phyloP scores from a whole-genome alignment of 768 basidiomycete genomes.

The Lactarius evosmus region DNA sequence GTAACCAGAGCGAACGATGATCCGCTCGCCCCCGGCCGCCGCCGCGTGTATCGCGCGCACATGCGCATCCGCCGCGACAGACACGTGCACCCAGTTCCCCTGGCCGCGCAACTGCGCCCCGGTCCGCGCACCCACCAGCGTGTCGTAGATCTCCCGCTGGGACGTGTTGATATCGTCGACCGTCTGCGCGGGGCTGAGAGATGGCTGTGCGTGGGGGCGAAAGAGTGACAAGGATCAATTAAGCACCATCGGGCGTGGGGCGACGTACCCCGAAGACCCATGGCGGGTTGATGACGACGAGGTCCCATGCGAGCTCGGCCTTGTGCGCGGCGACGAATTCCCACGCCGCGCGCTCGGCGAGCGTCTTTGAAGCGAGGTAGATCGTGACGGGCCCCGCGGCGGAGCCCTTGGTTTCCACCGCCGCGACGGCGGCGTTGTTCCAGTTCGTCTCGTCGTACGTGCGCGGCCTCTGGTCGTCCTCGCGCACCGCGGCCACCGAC shows the following conservation, averaged over 20 bases:
- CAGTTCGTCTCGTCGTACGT: conserved; percentile 38
- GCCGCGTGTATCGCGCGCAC: conserved; percentile 3
- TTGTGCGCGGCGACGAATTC: conserved; percentile 45
- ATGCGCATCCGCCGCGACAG: conserved; percentile 14
- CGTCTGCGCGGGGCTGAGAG: conserved; percentile 29
- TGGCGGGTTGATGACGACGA: conserved; percentile 54
- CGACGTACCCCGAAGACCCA: conserved; percentile 28
- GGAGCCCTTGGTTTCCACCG: conserved; percentile 48
- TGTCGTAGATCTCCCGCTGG: conserved; percentile 19
- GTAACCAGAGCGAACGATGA: conserved; percentile 9
- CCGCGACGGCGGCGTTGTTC: conserved; percentile 50
- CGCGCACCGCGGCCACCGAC: conserved; percentile 48
- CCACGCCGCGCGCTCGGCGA: conserved; percentile 62
- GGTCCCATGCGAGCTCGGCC: conserved; percentile 45
- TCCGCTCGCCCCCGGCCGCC: conserved; percentile 19
- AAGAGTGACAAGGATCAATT: not conserved
- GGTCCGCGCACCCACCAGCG: conserved; percentile 6
- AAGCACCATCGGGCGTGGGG: not conserved
- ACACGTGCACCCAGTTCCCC: conserved; percentile 11
- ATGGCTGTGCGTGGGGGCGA: conserved; percentile 27
- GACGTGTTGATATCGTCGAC: conserved; percentile 22
- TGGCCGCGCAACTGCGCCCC: conserved; percentile 1
- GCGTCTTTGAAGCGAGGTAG: conserved; percentile 56
- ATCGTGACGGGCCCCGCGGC: conserved; percentile 40
- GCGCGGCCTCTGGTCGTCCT: conserved; percentile 29